Percentiles rank a stretch among this genome's conserved stretches.
These are phyloP conservation scores for Metschnikowia borealis DNA, from an alignment of 805 yeast genomes.

Conservation along the genomic window DNA sequence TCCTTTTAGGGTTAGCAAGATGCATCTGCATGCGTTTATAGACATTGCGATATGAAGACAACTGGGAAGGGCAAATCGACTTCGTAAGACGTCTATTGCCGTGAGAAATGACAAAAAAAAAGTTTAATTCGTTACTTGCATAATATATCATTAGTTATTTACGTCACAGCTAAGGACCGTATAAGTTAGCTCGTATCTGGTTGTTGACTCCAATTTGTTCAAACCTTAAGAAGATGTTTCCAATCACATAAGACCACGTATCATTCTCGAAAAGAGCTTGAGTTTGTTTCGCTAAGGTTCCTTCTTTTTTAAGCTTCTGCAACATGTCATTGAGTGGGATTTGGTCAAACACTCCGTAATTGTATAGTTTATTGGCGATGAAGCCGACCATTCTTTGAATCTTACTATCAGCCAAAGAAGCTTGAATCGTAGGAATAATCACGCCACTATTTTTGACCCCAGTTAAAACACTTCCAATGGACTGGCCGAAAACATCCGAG, in stretches of 20 bases:
- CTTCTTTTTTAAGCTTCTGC: conserved; percentile 21
- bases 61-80: background rate
- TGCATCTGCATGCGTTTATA: background rate
- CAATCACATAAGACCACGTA: conserved; percentile 30
- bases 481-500: conserved; percentile 19
- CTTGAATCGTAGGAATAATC: conserved; percentile 24
- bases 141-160: conserved; percentile 1
- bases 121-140: background rate
- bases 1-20: conserved; percentile 5
- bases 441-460: conserved; percentile 33
- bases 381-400: conserved; percentile 18
- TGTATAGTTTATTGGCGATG: conserved; percentile 27
- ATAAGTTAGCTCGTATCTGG: conserved; percentile 28
- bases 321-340: conserved; percentile 25
- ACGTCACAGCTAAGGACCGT: conserved; percentile 19
- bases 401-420: conserved; percentile 21
- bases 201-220: conserved; percentile 29
- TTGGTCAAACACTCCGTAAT: conserved; percentile 30
- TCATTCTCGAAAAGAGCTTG: conserved; percentile 28
- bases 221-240: conserved; percentile 26
- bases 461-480: conserved; percentile 22
- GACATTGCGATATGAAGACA: background rate
- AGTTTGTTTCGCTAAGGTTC: conserved; percentile 20
- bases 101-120: background rate
- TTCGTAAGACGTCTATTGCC: background rate